Evolutionary conservation across 1,284 basidiomycete species (phyloP).

Genomic region (Volvariella surrecta): DNA sequence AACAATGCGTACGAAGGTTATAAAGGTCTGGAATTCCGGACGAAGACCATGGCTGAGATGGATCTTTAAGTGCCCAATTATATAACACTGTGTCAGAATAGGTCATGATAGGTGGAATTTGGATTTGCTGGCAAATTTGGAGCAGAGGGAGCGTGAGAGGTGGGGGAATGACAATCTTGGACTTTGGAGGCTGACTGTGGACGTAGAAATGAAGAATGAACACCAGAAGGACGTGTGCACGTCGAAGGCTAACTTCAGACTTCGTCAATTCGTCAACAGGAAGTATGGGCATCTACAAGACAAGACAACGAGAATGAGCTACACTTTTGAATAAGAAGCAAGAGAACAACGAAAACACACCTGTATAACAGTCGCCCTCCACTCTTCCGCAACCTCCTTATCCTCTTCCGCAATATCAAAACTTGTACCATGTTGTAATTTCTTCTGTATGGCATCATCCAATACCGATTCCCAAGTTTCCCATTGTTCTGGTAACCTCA

Average conservation of each 20-base stretch:
- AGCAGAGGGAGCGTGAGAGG: slow-evolving; percentile 75
- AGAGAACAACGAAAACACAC: slow-evolving; percentile 28
- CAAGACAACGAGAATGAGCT: neutral
- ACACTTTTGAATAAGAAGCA: slow-evolving; percentile 1
- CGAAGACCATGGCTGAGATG: neutral
- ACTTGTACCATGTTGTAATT: slow-evolving; percentile 50
- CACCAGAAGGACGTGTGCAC: slow-evolving; percentile 80
- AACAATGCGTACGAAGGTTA: slow-evolving; percentile 51
- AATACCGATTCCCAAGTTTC: slow-evolving; percentile 40
- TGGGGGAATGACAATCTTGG: slow-evolving; percentile 47
- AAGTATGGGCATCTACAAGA: slow-evolving; percentile 37
- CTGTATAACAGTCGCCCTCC: slow-evolving; percentile 54
- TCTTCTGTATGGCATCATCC: slow-evolving; percentile 12
- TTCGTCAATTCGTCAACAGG: slow-evolving; percentile 36
- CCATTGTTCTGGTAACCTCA: slow-evolving; percentile 53
- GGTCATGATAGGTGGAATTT: slow-evolving; percentile 85
- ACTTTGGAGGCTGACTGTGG: slow-evolving; percentile 57
- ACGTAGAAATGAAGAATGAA: slow-evolving; percentile 89
- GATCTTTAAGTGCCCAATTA: slow-evolving; percentile 63
- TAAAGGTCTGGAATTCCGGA: neutral
- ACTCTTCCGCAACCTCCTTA: slow-evolving; percentile 36
- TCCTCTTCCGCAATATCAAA: slow-evolving; percentile 34
- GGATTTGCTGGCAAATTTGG: slow-evolving; percentile 67
- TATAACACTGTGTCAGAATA: slow-evolving; percentile 94
- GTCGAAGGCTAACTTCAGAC: slow-evolving; percentile 64